Base-by-base conservation (phyloP, 2,329 filamentous ascomycete species). In the Cladosporium phlei region DNA sequence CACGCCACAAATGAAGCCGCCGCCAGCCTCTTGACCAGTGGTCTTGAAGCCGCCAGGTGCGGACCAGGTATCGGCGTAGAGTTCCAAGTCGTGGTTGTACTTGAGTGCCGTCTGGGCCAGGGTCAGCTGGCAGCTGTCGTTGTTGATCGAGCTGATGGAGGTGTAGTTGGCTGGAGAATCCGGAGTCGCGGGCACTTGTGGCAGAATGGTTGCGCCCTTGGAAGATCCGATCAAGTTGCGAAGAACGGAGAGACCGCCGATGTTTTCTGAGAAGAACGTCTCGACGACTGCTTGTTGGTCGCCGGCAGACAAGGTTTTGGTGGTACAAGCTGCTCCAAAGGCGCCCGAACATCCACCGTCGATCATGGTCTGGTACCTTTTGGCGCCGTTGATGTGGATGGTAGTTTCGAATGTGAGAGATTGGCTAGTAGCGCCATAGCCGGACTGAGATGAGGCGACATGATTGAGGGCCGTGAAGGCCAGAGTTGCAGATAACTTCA, bases 11-110 rank as follows among this genome's bases (percentile, higher is more conserved):
- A 57, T 48, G 29, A 44, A 30, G 9, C 55, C 55, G 34, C 49
- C 53, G n/a, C 44, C 50, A 27, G 29, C 46, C 16, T 57, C 53
- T 9, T 24, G 32, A 22, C 52, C 50, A 21, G 43, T 51, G 14
- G 49, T 51, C 46, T 57, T 57, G 37, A 57, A 49, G 38, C 55
- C 49, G 30, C 55, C 55, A 14, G 55, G 55, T 4, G 55, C 55
- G 6, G 50, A 53, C 55, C 55, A 57, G 11, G 55, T 53, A 39
- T 57, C 55, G n/a, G 55, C 55, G 35, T 57, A 57, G 29, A 58
- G 2, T 35, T 42, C 52, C 5, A 56, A 39, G 16, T 58, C 48
- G 6, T 52, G 54, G 35, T 58, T 56, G 50, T 55, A 54, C 24
- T 46, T 55, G 5, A 51, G 27, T 0, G 54, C 55, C 10, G 37